Percentiles rank a stretch among this genome's conserved stretches.
phyloP scores from a whole-genome alignment of 202 grass and related monocot species.

The Panicum hallii region DNA sequence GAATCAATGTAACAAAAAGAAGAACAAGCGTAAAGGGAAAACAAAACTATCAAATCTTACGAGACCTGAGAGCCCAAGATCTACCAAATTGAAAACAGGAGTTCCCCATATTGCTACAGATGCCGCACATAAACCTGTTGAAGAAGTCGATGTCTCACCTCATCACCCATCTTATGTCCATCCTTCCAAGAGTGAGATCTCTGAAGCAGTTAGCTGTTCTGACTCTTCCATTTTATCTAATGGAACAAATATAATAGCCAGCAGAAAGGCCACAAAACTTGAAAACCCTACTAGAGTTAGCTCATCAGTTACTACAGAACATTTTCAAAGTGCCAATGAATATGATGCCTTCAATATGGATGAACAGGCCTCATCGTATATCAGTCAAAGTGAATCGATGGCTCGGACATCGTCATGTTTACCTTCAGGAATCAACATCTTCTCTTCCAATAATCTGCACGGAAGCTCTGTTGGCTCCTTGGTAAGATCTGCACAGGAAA shows the following conservation, averaged over 20 bases:
- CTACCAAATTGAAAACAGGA: conserved; percentile 53
- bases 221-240: conserved; percentile 36
- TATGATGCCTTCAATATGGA: conserved; percentile 37
- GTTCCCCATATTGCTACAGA: conserved; percentile 51
- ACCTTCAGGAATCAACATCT: conserved; percentile 29
- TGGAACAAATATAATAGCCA: conserved; percentile 39
- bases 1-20: conserved; percentile 70
- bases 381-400: conserved; percentile 34
- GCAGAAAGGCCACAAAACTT: conserved; percentile 34
- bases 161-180: conserved; percentile 36
- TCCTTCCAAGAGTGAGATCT: conserved; percentile 32
- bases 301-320: conserved; percentile 38
- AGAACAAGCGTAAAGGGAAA: conserved; percentile 85
- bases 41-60: conserved; percentile 56
- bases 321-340: conserved; percentile 48
- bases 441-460: conserved; percentile 37
- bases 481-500: conserved; percentile 46
- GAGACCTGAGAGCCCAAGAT: conserved; percentile 54
- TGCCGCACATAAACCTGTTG: conserved; percentile 31
- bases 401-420: conserved; percentile 39
- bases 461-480: conserved; percentile 42
- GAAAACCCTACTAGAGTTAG: conserved; percentile 32
- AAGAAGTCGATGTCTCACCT: conserved; percentile 33
- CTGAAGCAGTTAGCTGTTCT: conserved; percentile 43
- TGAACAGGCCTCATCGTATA: conserved; percentile 31